A percentile compares a stretch with the other conserved stretches of the same genome.
Evolutionary conservation across 2,329 filamentous ascomycete genomes (phyloP).

Genomic region (Phialophora tarda): DNA sequence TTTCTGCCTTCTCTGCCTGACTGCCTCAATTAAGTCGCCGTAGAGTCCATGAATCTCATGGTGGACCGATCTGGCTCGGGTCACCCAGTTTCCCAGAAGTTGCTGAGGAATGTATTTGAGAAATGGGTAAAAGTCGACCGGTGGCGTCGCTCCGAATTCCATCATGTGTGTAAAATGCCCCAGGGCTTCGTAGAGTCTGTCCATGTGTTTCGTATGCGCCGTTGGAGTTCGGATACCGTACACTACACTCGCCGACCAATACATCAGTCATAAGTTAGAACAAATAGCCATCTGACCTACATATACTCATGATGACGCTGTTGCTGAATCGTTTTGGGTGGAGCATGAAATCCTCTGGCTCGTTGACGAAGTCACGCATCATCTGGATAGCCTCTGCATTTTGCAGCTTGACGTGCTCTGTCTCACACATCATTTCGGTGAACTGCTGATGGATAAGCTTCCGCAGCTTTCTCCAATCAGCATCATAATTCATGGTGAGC

Average conservation of each 20-base stretch:
- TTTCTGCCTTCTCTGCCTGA: slow-evolving; percentile 44
- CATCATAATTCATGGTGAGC: slow-evolving; percentile 54
- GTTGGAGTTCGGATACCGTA: slow-evolving; percentile 47
- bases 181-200: slow-evolving; percentile 50
- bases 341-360: slow-evolving; percentile 53
- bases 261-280: slow-evolving; percentile 30
- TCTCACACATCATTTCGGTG: slow-evolving; percentile 49
- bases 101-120: slow-evolving; percentile 52
- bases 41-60: slow-evolving; percentile 52
- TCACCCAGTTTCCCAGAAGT: slow-evolving; percentile 49
- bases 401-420: slow-evolving; percentile 50
- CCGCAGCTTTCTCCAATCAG: slow-evolving; percentile 54
- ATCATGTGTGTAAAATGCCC: slow-evolving; percentile 53
- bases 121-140: slow-evolving; percentile 55
- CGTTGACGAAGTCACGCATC: slow-evolving; percentile 51
- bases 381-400: slow-evolving; percentile 59
- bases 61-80: slow-evolving; percentile 46
- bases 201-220: slow-evolving; percentile 46
- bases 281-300: slow-evolving; percentile 15
- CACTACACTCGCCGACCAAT: slow-evolving; percentile 31
- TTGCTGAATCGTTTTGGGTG: slow-evolving; percentile 58
- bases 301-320: slow-evolving; percentile 52
- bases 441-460: slow-evolving; percentile 54
- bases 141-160: slow-evolving; percentile 56
- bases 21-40: slow-evolving; percentile 43